Evolutionary conservation across 768 basidiomycete genomes (phyloP).

Genomic region (Auriculariales sp.): DNA sequence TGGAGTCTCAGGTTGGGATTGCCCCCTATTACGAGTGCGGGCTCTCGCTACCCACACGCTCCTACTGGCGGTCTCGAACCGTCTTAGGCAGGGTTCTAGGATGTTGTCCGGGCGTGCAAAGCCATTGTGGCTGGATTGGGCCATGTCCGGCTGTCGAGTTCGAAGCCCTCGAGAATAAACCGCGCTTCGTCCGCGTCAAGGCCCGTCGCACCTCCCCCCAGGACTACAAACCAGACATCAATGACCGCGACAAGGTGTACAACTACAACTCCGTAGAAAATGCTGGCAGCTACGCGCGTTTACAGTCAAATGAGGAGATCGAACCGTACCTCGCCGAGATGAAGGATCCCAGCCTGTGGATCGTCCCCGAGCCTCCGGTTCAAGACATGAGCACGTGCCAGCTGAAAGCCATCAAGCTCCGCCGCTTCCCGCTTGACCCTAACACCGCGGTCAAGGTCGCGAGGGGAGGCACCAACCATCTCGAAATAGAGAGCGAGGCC

Average conservation of each 20-base stretch:
- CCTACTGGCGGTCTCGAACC: too few species aligned
- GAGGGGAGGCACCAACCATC: not conserved
- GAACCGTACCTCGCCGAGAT: not conserved
- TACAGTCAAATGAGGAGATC: not conserved
- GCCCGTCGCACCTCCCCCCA: not conserved
- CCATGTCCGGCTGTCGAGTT: conserved; percentile 3
- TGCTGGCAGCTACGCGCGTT: too few species aligned
- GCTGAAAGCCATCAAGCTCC: not conserved
- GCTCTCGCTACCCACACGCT: too few species aligned
- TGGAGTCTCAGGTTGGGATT: not conserved
- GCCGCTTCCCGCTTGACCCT: not conserved
- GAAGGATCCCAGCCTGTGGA: not conserved
- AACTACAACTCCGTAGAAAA: not conserved
- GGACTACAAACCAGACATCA: not conserved
- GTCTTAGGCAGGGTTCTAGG: too few species aligned
- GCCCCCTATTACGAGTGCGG: conserved; percentile 3
- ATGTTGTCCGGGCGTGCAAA: not conserved
- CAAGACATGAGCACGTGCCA: conserved; percentile 1
- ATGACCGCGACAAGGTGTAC: not conserved
- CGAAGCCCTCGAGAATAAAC: not conserved
- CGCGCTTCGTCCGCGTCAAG: not conserved
- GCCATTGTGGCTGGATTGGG: conserved; percentile 2
- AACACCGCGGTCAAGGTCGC: not conserved
- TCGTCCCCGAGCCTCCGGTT: not conserved
- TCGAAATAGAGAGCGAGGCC: conserved; percentile 1